Evolutionary conservation across 805 yeast genomes (phyloP), one percentile per base, ranked within the genome.

Genomic region (Wickerhamiella azyma): DNA sequence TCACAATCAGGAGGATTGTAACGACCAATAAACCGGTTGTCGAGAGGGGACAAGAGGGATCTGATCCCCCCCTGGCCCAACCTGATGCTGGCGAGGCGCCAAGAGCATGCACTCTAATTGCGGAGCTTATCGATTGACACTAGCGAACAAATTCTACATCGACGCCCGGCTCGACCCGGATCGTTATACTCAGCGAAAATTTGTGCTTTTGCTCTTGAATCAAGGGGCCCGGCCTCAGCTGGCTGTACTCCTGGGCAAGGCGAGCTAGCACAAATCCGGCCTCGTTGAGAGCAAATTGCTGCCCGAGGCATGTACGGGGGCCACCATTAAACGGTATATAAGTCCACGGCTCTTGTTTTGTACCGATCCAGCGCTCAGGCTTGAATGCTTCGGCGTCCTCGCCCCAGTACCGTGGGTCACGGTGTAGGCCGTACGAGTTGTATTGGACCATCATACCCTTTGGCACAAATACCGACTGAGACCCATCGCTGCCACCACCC

Each of bases 241-340:
- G 48, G 18, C 58, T 56, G 48, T 58, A 63, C 16, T 44, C 45
- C 48, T 64, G 67, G 43, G 55, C 50, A 40, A 69, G 56, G 46
- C 73, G 61, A 5, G 62, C 64, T 35, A 68, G 52, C 10, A 67
- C 61, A 51, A 67, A 69, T 10, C 66, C 61, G 11, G 70, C 69
- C 53, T 69, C 72, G 19, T 72, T 68, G 32, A 68, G 60, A 7
- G 73, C 74, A 57, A 68, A 67, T 54, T 69, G 72, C 55, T 69
- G 73, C 39, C 73, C 74, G 44, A 69, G 58, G 52, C 73, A 69
- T 40, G 68, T 67, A 45, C 74, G 54, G 16, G 73, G 73, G 11
- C 74, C 74, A 38, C 73, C 74, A 50, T 67, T 67, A 55, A 68
- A 68, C 28, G 72, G 72, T 19, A 67, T 55, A 52, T 65, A 67